These are phyloP conservation scores for Eutypa lata DNA, from an alignment of 2,329 filamentous ascomycete genomes.

Conservation along the genomic window DNA sequence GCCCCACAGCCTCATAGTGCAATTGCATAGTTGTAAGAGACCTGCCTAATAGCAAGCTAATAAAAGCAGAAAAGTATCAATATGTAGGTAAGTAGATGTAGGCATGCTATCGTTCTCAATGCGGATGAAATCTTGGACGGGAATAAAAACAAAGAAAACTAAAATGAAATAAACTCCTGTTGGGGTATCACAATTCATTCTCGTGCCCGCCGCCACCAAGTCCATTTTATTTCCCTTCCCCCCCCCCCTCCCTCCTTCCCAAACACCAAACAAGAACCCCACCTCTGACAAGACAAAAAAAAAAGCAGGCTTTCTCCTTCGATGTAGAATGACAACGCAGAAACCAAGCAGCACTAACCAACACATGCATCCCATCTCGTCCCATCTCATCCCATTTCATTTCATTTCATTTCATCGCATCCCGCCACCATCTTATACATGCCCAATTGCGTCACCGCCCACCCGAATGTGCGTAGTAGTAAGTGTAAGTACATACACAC, in stretches of 20 bases:
- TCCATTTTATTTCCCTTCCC: slow-evolving; percentile 2
- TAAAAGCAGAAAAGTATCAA: no score
- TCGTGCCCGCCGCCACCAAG: slow-evolving; percentile 6
- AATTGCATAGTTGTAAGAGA: neutral
- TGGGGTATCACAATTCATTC: slow-evolving; percentile 26
- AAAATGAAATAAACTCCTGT: slow-evolving; percentile 17
- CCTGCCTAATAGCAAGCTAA: no score
- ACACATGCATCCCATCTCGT: no score
- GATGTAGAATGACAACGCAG: no score
- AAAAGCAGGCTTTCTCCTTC: no score
- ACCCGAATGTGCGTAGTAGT: neutral
- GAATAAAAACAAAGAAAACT: slow-evolving; percentile 6
- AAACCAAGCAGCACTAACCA: no score
- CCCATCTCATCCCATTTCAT: neutral
- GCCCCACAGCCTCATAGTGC: neutral
- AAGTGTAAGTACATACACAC: neutral
- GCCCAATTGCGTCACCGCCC: neutral
- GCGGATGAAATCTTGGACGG: neutral
- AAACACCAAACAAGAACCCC: neutral
- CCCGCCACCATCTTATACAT: neutral
- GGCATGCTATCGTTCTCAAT: neutral
- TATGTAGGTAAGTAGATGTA: no score
- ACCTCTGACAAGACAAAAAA: no score
- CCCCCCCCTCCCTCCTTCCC: neutral
- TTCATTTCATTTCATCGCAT: neutral